Base-by-base conservation (phyloP, 148 eudicot species). In the Oxyria digyna region DNA sequence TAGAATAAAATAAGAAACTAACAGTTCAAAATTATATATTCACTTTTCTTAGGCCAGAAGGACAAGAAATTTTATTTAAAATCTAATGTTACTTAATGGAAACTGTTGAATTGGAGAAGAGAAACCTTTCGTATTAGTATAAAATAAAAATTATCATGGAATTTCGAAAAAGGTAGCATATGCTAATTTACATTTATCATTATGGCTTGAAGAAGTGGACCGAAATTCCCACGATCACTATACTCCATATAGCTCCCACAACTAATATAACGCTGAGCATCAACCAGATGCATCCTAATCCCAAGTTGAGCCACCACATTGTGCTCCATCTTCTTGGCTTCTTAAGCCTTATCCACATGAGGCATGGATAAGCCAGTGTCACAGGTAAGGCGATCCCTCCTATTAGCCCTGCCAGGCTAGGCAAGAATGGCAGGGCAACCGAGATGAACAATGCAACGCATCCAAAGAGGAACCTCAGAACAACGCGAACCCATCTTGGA, bases 331-430 rank as follows among this genome's bases (percentile, higher is more conserved):
- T n/a, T n/a, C n/a, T 15, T 2, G 97, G 93, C 50, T 84, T 87
- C 78, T 81, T 84, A 21, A 89, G 84, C 70, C 70, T 73, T 7
- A 87, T 41, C 97, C 97, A 91, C 91, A 89, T 87, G 43, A 87
- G 76, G 76, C 96, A 91, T 6, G 97, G 96, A 62, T 89, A 91
- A 62, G 90, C 97, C 33, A 81, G 67, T 18, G 96, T 87, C 63
- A 92, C 76, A 0, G 96, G 96, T 38, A 92, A 59, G 8, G 94
- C 76, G 18, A 87, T 77, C 26, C 96, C 97, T 68, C 94, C 96
- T 11, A 89, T 72, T 54, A 87, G 70, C 27, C 87, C 91, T 0
- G 96, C 94, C 72, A 92, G 70, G 48, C 75, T 84, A 2, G 88
- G 90, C 76, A 92, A 72, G 85, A 92, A 89, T 0, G 97, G 97